These are phyloP conservation scores for Penicillium fuscoglaucum DNA, from an alignment of 2,329 filamentous ascomycete genomes.

Conservation along the genomic window DNA sequence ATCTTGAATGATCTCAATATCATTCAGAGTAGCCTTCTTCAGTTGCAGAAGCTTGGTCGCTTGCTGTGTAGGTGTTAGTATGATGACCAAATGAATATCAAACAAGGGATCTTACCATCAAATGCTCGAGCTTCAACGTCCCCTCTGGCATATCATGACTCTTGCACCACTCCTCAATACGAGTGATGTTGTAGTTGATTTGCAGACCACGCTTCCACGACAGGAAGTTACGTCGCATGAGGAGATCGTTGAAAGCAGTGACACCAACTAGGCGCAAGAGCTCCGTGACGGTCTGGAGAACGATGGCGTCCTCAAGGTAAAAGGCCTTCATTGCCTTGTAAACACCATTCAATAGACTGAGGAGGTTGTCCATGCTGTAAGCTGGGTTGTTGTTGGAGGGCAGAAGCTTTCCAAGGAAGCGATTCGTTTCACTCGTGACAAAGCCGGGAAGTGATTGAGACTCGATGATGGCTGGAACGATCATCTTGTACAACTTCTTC, in stretches of 20 bases:
- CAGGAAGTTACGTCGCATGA: conserved; percentile 97
- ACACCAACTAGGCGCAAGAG: conserved; percentile 90
- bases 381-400: conserved; percentile 86
- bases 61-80: conserved; percentile 59
- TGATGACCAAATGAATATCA: not conserved
- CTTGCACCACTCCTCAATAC: conserved; percentile 99
- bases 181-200: conserved; percentile 99
- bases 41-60: conserved; percentile 96
- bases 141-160: conserved; percentile 99
- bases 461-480: conserved; percentile 98
- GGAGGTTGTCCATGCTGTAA: conserved; percentile 99
- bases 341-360: conserved; percentile 93
- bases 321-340: conserved; percentile 99
- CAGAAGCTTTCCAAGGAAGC: conserved; percentile 95
- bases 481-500: conserved; percentile 99
- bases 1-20: conserved; percentile 99
- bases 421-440: conserved; percentile 96
- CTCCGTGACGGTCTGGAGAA: conserved; percentile 93
- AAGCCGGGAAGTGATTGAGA: conserved; percentile 97
- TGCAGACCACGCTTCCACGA: conserved; percentile 99
- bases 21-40: conserved; percentile 98
- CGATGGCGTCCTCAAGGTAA: conserved; percentile 93
- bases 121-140: conserved; percentile 92
- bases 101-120: conserved; percentile 69
- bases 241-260: conserved; percentile 94